Evolutionary conservation across 257 asterid genomes (phyloP), one percentile per base, ranked within the genome.

Genomic region (Scutellaria galericulata): DNA sequence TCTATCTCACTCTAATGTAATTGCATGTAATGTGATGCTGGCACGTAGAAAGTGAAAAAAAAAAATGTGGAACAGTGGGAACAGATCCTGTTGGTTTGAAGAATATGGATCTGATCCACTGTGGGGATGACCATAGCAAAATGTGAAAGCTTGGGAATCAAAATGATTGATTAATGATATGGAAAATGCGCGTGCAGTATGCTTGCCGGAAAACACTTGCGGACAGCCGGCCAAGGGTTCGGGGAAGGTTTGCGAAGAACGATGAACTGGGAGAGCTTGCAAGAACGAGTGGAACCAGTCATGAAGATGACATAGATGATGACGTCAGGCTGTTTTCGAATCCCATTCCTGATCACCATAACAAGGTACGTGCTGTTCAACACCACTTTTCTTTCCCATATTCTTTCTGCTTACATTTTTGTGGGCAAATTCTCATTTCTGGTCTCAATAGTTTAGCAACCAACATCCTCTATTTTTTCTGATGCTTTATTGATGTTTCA

Each of bases 151-250:
- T 24, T 24, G 27, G 1, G 27, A 24, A 24, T 24, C 27, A 24
- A 24, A 40, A 61, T n/a, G 14, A 12, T 61, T 61, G 4, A 44
- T 18, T 18, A 9, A 7, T 4, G 7, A 18, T 37, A 9, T 45
- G 9, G 13, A 24, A 24, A 24, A 24, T 24, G 18, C 22, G 51
- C 47, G 4, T 79, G 85, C 85, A 92, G 98, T 92, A 92, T 77
- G 97, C 96, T 22, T 92, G 98, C 77, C 88, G 98, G 54, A 92
- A 93, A 81, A 93, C 97, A 39, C 83, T 93, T 2, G 98, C 98
- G 52, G 98, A 93, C 77, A 90, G 97, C 80, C 77, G 98, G 83
- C 98, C 98, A 7, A 83, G 98, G 15, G 97, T 93, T 15, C 83
- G 96, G 80, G 97, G 98, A 42, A 75, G 98, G 70, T 93, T 93